phyloP scores from a whole-genome alignment of 2,329 filamentous ascomycete species.

The Calonectria pteridis region DNA sequence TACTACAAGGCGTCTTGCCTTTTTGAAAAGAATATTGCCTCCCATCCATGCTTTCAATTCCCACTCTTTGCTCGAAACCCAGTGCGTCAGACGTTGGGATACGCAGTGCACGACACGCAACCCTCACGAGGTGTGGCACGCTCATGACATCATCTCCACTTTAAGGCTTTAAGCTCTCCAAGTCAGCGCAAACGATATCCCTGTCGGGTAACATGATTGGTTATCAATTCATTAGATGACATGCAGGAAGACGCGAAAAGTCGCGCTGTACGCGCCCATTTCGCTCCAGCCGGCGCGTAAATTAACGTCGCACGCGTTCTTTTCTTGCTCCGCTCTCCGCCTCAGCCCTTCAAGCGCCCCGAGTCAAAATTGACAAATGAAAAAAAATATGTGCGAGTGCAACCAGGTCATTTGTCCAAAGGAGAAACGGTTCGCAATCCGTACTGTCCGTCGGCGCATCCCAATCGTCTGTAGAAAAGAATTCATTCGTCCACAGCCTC shows the following conservation, averaged over 20 bases:
- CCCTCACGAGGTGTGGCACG: constrained; percentile 10
- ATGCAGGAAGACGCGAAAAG: constrained; percentile 38
- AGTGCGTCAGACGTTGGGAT: neutral
- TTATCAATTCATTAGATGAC: constrained; percentile 23
- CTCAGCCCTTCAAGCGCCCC: constrained; percentile 1
- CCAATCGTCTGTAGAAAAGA: constrained; percentile 34
- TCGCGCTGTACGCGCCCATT: constrained; percentile 36
- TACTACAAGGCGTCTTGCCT: neutral
- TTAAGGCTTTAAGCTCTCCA: neutral
- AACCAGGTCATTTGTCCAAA: constrained; percentile 13
- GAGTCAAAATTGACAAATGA: constrained; percentile 22
- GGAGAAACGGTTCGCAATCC: constrained; percentile 9
- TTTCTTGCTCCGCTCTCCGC: constrained; percentile 15
- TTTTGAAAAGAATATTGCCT: neutral
- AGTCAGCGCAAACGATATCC: neutral
- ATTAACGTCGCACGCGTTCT: constrained; percentile 38
- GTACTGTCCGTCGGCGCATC: constrained; percentile 31
- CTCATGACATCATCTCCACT: constrained; percentile 37
- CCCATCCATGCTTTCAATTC: neutral
- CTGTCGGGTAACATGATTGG: constrained; percentile 37
- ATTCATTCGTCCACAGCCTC: constrained; percentile 26
- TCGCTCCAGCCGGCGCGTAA: constrained; percentile 41
- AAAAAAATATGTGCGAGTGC: constrained; percentile 23
- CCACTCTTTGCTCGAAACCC: neutral
- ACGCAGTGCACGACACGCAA: neutral